These are phyloP conservation scores for Pseudonitzschia pungens DNA, from an alignment of 108 stramenopile genomes.

Conservation along the genomic window DNA sequence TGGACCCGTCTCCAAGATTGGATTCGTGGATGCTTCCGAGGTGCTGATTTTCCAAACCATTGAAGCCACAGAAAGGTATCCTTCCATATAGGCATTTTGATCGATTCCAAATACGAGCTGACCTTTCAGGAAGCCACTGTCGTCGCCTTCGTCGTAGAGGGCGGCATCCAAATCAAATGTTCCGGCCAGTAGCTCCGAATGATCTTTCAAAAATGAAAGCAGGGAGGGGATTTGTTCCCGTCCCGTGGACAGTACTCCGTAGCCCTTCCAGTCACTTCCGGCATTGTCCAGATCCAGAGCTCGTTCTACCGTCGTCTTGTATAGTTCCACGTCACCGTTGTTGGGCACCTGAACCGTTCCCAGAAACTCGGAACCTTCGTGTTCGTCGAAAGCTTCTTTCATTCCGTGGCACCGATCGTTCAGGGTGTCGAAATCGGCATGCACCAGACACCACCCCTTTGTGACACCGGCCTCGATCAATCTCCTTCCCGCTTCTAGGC, in stretches of 20 bases:
- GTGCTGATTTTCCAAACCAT: neutral
- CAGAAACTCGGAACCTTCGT: neutral
- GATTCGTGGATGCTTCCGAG: neutral
- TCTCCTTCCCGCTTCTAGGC: neutral
- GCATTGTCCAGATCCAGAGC: neutral
- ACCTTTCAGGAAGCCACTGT: neutral
- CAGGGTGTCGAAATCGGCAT: slow-evolving; percentile 2
- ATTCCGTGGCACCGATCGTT: slow-evolving; percentile 7
- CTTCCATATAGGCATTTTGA: slow-evolving; percentile 16
- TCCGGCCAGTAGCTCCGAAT: slow-evolving; percentile 1
- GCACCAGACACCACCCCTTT: slow-evolving; percentile 6
- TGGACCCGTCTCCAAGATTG: neutral
- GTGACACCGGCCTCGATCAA: slow-evolving; percentile 1
- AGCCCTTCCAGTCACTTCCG: neutral
- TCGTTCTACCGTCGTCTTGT: neutral
- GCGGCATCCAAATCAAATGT: neutral
- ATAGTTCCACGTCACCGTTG: neutral
- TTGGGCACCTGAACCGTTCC: neutral
- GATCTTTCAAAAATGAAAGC: neutral
- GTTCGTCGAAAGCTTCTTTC: neutral
- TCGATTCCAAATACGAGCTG: slow-evolving; percentile 8
- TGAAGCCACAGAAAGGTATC: slow-evolving; percentile 7
- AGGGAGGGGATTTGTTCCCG: neutral
- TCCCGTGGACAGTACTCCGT: slow-evolving; percentile 7
- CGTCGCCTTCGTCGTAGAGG: neutral